These are phyloP conservation scores for Leucocoprinus leucothites DNA, from an alignment of 768 basidiomycete species.

Conservation along the genomic window DNA sequence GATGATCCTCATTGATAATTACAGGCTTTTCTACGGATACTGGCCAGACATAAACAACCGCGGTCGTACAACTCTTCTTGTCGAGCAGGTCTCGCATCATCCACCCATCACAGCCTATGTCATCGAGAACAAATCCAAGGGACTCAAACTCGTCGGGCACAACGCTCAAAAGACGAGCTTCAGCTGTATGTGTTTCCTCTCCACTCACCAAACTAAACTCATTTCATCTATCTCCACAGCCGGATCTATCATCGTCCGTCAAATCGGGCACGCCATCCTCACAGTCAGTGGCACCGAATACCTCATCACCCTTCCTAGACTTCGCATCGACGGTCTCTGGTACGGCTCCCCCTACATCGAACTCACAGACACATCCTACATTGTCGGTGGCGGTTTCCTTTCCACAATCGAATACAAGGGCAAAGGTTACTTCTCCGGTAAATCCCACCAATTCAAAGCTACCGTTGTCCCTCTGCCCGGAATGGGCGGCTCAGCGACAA, in stretches of 20 bases:
- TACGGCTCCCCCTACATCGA: slow-evolving; percentile 89
- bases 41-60: slow-evolving; percentile 78
- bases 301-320: slow-evolving; percentile 87
- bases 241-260: slow-evolving; percentile 83
- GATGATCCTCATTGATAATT: neutral
- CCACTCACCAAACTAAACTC: neutral
- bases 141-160: slow-evolving; percentile 77
- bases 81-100: slow-evolving; percentile 97
- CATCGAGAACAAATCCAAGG: slow-evolving; percentile 79
- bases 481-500: slow-evolving; percentile 25
- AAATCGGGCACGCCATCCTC: slow-evolving; percentile 90
- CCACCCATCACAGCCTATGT: slow-evolving; percentile 85
- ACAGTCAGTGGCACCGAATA: slow-evolving; percentile 64
- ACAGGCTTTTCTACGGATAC: slow-evolving; percentile 81
- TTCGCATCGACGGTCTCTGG: slow-evolving; percentile 94
- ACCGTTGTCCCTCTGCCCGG: slow-evolving; percentile 52
- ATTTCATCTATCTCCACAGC: slow-evolving; percentile 26
- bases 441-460: slow-evolving; percentile 92
- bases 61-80: slow-evolving; percentile 79
- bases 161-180: slow-evolving; percentile 96
- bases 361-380: slow-evolving; percentile 78
- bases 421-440: slow-evolving; percentile 93
- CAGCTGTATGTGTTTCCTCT: slow-evolving; percentile 46
- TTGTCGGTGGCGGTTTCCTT: slow-evolving; percentile 45
- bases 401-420: slow-evolving; percentile 90